Percentiles rank a stretch among this genome's conserved stretches.
Evolutionary conservation across 768 basidiomycete genomes (phyloP).

Genomic region (Mycena haematopus): DNA sequence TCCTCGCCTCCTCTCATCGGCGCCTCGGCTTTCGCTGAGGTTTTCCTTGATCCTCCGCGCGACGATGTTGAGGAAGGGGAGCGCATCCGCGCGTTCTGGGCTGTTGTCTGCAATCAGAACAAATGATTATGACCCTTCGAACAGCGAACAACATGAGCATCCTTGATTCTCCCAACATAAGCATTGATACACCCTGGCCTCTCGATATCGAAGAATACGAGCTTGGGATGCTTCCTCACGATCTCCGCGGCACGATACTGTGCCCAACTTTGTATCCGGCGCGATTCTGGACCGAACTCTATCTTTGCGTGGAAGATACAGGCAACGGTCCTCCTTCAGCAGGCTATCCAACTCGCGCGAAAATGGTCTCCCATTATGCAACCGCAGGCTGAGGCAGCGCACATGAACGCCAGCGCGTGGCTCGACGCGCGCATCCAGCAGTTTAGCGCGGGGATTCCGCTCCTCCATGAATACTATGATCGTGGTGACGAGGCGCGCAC

Average conservation of each 20-base stretch:
- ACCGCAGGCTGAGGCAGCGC: slow-evolving; percentile 21
- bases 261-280: slow-evolving; percentile 14
- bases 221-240: slow-evolving; percentile 7
- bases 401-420: slow-evolving; percentile 17
- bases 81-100: slow-evolving; percentile 34
- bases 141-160: slow-evolving; percentile 25
- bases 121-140: slow-evolving; percentile 25
- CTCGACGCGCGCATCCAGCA: slow-evolving; percentile 27
- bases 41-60: slow-evolving; percentile 21
- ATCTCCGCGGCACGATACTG: slow-evolving; percentile 21
- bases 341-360: slow-evolving; percentile 19
- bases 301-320: slow-evolving; percentile 24
- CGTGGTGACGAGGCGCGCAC: slow-evolving; percentile 17
- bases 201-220: slow-evolving; percentile 26
- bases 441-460: slow-evolving; percentile 24
- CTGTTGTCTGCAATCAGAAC: slow-evolving; percentile 27
- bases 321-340: slow-evolving; percentile 31
- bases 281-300: slow-evolving; percentile 20
- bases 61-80: slow-evolving; percentile 32
- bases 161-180: slow-evolving; percentile 25
- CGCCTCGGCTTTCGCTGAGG: slow-evolving; percentile 12
- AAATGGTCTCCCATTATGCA: slow-evolving; percentile 26
- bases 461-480: slow-evolving; percentile 15
- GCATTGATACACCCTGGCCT: slow-evolving; percentile 36
- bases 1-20: slow-evolving; percentile 23